phyloP scores from a whole-genome alignment of 192 early-diverging fungal genomes.

The Backusella psychrophila region DNA sequence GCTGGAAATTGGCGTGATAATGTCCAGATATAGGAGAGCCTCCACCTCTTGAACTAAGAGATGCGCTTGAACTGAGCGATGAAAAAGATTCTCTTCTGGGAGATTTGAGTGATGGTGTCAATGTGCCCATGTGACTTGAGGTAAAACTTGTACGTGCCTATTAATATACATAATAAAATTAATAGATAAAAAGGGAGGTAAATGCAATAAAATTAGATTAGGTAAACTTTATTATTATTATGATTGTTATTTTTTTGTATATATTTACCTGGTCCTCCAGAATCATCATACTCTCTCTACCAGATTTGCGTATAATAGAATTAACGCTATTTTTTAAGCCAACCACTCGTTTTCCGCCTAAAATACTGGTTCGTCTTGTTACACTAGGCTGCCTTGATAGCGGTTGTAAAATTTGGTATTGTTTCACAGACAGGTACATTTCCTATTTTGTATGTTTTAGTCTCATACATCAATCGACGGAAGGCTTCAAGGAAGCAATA shows the following conservation, averaged over 20 bases:
- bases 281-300: constrained; percentile 22
- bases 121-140: not conserved
- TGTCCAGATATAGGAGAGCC: not conserved
- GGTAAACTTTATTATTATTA: not conserved
- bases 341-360: constrained; percentile 9
- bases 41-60: constrained; percentile 10
- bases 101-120: not conserved
- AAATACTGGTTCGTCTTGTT: constrained; percentile 3
- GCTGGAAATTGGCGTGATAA: not conserved
- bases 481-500: not conserved
- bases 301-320: constrained; percentile 22
- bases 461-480: not conserved
- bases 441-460: constrained; percentile 19
- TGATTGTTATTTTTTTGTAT: not conserved
- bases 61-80: constrained; percentile 9
- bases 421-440: constrained; percentile 39
- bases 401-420: constrained; percentile 38
- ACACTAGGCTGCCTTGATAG: not conserved
- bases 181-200: not conserved
- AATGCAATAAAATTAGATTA: not conserved
- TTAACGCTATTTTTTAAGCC: constrained; percentile 26
- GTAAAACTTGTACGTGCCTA: not conserved
- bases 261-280: constrained; percentile 1
- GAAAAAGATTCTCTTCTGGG: constrained; percentile 16
- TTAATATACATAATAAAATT: not conserved